Evolutionary conservation across 2,329 filamentous ascomycete genomes (phyloP), one percentile per base, ranked within the genome.

Genomic region (Aspergillus latus): DNA sequence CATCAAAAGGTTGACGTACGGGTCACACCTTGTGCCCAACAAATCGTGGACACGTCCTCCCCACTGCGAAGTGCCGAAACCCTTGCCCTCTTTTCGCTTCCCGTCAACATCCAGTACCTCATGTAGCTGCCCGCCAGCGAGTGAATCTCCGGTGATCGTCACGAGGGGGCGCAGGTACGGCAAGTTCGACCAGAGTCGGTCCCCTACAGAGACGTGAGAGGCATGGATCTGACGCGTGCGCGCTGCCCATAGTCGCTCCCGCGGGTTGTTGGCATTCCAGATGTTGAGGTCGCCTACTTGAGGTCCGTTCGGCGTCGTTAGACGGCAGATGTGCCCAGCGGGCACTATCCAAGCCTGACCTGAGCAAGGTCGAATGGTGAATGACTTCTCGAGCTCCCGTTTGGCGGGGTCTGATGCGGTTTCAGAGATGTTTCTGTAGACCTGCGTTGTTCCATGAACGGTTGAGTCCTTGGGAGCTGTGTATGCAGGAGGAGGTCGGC

Each of bases 211-310:
- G 43, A 95, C 82, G 69, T 95, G 90, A 2, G 86, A 86, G 11
- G 86, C 83, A 64, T 95, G 88, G 15, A 95, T 81, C 70, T 95
- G 90, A 56, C 87, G 82, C 10, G 90, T 94, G 37, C 90, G 83
- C 1, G 84, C 80, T 1, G 90, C 90, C 90, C 90, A 95, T 77
- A 95, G 90, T 42, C 85, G 81, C 70, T 95, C 90, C 11, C 89
- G 83, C 0, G 89, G 88, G 71, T 94, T 92, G 60, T 86, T 76
- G 4, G 81, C 79, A 64, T 88, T 90, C 88, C 89, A 95, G 64
- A 94, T 82, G 71, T 95, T 95, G 15, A 94, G 76, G 65, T 94
- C 90, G 52, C 89, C 88, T 48, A 95, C 89, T 74, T 95, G 90
- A 0, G 90, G 85, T 0, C 90, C 90, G 53, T 87, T 78, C 0